Evolutionary conservation across 352 stramenopile species (phyloP).

Genomic region (Elongisporangium undulatum): DNA sequence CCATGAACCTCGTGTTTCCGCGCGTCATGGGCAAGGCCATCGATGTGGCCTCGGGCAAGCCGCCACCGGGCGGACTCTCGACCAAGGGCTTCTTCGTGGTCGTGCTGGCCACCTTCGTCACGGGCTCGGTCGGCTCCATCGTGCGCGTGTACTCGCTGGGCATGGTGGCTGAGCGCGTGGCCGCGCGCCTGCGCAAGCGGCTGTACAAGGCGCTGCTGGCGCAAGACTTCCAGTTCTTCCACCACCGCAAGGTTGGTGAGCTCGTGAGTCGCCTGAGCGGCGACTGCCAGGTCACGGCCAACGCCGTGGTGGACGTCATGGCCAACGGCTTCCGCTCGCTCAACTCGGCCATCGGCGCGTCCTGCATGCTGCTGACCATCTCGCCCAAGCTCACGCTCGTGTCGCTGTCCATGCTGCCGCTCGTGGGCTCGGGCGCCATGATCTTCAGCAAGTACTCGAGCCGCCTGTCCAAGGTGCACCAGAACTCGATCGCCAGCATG

Average conservation of each 20-base stretch:
- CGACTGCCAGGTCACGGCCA: constrained; percentile 88
- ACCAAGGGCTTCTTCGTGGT: constrained; percentile 85
- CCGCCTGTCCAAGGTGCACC: constrained; percentile 64
- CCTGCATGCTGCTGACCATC: constrained; percentile 85
- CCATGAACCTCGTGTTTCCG: constrained; percentile 88
- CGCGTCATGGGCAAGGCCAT: constrained; percentile 88
- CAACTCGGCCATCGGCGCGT: constrained; percentile 86
- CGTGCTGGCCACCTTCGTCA: constrained; percentile 82
- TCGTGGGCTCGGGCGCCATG: constrained; percentile 76
- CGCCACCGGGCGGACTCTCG: constrained; percentile 60
- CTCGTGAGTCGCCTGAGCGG: constrained; percentile 80
- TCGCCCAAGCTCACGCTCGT: constrained; percentile 89
- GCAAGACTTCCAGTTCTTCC: constrained; percentile 85
- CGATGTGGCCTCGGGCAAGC: constrained; percentile 76
- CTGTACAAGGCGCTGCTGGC: constrained; percentile 75
- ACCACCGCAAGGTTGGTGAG: constrained; percentile 78
- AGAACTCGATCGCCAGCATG: constrained; percentile 75
- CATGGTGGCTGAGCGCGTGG: constrained; percentile 85
- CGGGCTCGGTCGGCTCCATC: constrained; percentile 82
- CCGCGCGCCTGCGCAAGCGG: constrained; percentile 64
- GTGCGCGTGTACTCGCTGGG: constrained; percentile 86
- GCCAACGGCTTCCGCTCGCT: constrained; percentile 85
- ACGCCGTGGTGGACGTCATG: constrained; percentile 83
- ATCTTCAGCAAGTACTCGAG: constrained; percentile 84
- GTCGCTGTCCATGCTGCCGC: constrained; percentile 76